Percentiles rank a stretch among this genome's conserved stretches.
Conservation (phyloP, 176 grass and related monocot species). For the Juncus effusus region DNA sequence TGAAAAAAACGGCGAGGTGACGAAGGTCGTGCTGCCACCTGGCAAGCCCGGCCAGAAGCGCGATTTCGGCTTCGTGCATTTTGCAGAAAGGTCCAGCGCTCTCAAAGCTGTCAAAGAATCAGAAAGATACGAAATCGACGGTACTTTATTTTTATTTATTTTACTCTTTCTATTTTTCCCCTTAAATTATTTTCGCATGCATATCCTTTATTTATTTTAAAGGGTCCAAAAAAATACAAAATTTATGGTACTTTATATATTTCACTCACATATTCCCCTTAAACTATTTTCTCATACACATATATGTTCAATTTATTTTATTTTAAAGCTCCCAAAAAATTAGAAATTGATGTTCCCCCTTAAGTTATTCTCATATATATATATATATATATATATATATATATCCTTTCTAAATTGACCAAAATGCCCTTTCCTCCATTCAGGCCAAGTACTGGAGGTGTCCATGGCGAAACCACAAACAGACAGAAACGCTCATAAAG, state of each 20-base stretch:
- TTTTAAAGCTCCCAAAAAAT: background rate
- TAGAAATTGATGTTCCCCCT: background rate
- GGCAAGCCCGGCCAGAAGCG: slow-evolving; percentile 85
- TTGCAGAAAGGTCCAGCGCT: slow-evolving; percentile 87
- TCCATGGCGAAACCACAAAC: slow-evolving; percentile 87
- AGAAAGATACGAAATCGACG: slow-evolving; percentile 90
- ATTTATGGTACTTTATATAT: no score
- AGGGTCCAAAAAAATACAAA: background rate
- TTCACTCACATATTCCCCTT: no score
- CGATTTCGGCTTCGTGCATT: slow-evolving; percentile 98
- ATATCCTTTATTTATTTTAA: slow-evolving; percentile 1
- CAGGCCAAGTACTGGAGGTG: slow-evolving; percentile 79
- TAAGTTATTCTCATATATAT: background rate
- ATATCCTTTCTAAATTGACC: no score
- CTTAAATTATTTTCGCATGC: background rate
- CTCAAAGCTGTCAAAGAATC: slow-evolving; percentile 81
- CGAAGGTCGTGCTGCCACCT: slow-evolving; percentile 80
- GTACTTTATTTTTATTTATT: slow-evolving; percentile 36
- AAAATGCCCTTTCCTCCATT: no score
- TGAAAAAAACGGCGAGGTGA: slow-evolving; percentile 77
- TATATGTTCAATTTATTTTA: background rate
- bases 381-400: no score
- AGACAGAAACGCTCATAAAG: slow-evolving; percentile 63
- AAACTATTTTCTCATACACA: background rate
- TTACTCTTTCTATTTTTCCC: background rate